Evolutionary conservation across 352 stramenopile species (phyloP).

Genomic region (Elongisporangium anandrum): DNA sequence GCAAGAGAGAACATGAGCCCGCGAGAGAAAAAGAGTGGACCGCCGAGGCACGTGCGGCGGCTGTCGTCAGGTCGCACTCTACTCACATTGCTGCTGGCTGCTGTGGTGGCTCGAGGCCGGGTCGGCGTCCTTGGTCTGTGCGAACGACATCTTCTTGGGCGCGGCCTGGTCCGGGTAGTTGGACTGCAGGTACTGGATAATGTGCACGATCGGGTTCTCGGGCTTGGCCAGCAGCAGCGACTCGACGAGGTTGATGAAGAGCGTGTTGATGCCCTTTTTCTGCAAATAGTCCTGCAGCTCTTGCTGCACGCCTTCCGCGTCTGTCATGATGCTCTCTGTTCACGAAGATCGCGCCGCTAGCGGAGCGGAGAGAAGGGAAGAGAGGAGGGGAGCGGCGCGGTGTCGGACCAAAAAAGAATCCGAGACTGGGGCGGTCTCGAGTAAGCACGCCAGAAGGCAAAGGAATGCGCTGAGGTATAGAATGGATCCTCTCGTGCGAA

Average conservation of each 20-base stretch:
- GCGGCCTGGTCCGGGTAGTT: conserved; percentile 85
- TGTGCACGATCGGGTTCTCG: conserved; percentile 86
- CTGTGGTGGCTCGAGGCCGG: conserved; percentile 30
- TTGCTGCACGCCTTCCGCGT: conserved; percentile 86
- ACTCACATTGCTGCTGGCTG: conserved; percentile 8
- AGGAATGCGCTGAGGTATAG: background rate
- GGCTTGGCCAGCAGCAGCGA: conserved; percentile 87
- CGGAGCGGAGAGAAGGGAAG: background rate
- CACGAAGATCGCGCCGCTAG: background rate
- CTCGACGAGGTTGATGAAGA: conserved; percentile 92
- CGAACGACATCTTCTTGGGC: conserved; percentile 25
- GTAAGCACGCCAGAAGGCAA: background rate
- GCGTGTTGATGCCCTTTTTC: conserved; percentile 90
- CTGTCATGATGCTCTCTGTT: conserved; percentile 39
- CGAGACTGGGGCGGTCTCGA: background rate
- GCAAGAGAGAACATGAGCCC: conserved; percentile 1
- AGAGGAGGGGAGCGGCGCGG: background rate
- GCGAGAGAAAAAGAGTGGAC: background rate
- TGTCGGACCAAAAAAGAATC: background rate
- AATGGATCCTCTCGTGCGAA: background rate
- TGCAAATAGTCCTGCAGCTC: conserved; percentile 90
- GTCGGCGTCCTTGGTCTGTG: conserved; percentile 35
- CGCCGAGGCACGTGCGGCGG: background rate
- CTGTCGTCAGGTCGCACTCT: background rate
- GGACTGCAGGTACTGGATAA: conserved; percentile 87